Base-by-base conservation (phyloP, 177 flowering plant species). In the Vitis hybrid region DNA sequence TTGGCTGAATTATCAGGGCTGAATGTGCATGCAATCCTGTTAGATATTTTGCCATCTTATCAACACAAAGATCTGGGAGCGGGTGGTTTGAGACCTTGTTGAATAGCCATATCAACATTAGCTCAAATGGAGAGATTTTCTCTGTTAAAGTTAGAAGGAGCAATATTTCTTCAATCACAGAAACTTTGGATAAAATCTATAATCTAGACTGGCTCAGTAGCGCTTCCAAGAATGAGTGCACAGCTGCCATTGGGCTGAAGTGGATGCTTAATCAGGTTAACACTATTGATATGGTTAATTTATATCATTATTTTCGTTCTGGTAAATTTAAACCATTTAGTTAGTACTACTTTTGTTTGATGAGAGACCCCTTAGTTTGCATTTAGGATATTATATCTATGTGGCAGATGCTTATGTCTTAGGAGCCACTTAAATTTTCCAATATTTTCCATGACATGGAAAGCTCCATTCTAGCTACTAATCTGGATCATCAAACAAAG, bases 181-280 rank as follows among this genome's bases (percentile, higher is more conserved):
- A 82, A 51, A 90, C 97, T 26, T 73, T 92, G 76, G 96, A 92
- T 66, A 80, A 63, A 63, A 49, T 92, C 55, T 92, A 89, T 70
- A 88, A 79, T 66, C 76, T 92, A 11, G 97, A 92, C 63, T 90
- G 88, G 90, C 63, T 75, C 8, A 87, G 81, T 68, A 92, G 96
- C 74, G 97, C 97, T 70, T 83, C 96, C 15, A 92, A 88, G 76
- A 92, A 90, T 76, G 94, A 90, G 78, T 92, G 96, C 64, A 82
- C 89, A 12, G 90, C 94, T 80, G 96, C 96, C 0, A 91, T 92
- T 75, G 97, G 97, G 19, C 84, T 92, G 61, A 92, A 92, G 81
- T 92, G 97, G 97, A 92, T 92, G 97, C 93, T 92, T 65, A 92
- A 92, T 76, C 97, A 92, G 91, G 97, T 92, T 52, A 76, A 65